Conservation (phyloP, 108 stramenopile genomes). For the Cyclostephanos tholiformis region DNA sequence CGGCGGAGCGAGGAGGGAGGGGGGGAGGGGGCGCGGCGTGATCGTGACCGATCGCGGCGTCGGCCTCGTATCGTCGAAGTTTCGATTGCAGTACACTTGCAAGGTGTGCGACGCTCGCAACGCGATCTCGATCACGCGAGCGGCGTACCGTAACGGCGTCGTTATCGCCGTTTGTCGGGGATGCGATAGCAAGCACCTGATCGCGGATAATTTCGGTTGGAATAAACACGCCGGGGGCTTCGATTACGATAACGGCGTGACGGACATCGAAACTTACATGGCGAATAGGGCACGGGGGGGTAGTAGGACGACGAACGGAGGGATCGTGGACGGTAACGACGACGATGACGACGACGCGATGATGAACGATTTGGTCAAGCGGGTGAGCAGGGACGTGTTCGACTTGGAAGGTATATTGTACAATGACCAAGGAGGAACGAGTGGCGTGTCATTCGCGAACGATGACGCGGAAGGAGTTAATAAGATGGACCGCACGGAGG, state of each 20-base stretch:
- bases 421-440: slow-evolving; percentile 15
- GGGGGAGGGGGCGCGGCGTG: neutral
- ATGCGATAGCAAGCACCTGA: slow-evolving; percentile 69
- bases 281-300: slow-evolving; percentile 24
- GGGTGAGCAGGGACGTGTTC: slow-evolving; percentile 41
- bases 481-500: neutral
- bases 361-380: slow-evolving; percentile 36
- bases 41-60: neutral
- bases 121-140: slow-evolving; percentile 37
- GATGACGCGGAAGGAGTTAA: neutral
- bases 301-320: neutral
- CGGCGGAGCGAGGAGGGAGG: neutral
- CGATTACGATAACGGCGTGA: slow-evolving; percentile 52
- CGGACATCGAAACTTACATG: slow-evolving; percentile 67
- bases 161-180: slow-evolving; percentile 79
- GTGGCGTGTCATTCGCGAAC: too few relatives aligned
- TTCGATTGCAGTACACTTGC: slow-evolving; percentile 84
- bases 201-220: slow-evolving; percentile 81
- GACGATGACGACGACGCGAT: slow-evolving; percentile 11
- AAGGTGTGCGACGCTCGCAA: slow-evolving; percentile 74
- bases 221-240: slow-evolving; percentile 51
- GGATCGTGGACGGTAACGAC: too few relatives aligned
- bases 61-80: slow-evolving; percentile 51
- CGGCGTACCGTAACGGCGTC: slow-evolving; percentile 72
- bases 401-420: slow-evolving; percentile 48